Conservation (phyloP, 495 filamentous ascomycete species). For the Clohesyomyces aquaticus region DNA sequence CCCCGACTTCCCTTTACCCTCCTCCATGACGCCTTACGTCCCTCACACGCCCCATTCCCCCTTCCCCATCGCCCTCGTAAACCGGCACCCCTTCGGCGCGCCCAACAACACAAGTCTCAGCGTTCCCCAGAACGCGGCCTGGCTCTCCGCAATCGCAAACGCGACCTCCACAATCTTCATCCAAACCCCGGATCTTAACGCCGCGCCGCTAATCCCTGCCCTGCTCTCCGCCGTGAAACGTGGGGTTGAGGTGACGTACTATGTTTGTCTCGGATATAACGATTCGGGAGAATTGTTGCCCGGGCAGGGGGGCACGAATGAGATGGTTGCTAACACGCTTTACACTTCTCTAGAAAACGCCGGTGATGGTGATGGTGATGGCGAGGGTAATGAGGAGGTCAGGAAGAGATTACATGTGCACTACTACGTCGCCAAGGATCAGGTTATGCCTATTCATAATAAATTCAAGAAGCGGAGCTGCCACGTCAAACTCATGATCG, state of each 20-base stretch:
- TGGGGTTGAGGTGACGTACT: slow-evolving; percentile 67
- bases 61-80: slow-evolving; percentile 73
- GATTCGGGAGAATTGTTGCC: slow-evolving; percentile 76
- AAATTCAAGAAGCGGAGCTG: slow-evolving; percentile 65
- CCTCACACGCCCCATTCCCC: slow-evolving; percentile 56
- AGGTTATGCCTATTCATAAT: slow-evolving; percentile 65
- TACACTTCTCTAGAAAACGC: slow-evolving; percentile 43
- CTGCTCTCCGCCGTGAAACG: slow-evolving; percentile 65
- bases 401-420: slow-evolving; percentile 57
- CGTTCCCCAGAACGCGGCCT: slow-evolving; percentile 73
- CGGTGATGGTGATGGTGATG: slow-evolving; percentile 53
- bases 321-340: slow-evolving; percentile 64
- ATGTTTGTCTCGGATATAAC: slow-evolving; percentile 77
- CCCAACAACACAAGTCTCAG: slow-evolving; percentile 61
- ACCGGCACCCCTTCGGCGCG: slow-evolving; percentile 65
- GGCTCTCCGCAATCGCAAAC: slow-evolving; percentile 68
- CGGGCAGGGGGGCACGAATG: slow-evolving; percentile 75
- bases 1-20: slow-evolving; percentile 54
- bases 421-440: slow-evolving; percentile 76
- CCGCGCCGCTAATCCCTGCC: slow-evolving; percentile 65
- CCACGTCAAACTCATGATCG: slow-evolving; percentile 77
- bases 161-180: slow-evolving; percentile 68
- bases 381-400: too few species aligned
- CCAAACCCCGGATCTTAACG: slow-evolving; percentile 76
- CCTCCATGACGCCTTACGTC: slow-evolving; percentile 67